Evolutionary conservation across 495 filamentous ascomycete species (phyloP), one percentile per base, ranked within the genome.

Genomic region (Neurospora sp.): DNA sequence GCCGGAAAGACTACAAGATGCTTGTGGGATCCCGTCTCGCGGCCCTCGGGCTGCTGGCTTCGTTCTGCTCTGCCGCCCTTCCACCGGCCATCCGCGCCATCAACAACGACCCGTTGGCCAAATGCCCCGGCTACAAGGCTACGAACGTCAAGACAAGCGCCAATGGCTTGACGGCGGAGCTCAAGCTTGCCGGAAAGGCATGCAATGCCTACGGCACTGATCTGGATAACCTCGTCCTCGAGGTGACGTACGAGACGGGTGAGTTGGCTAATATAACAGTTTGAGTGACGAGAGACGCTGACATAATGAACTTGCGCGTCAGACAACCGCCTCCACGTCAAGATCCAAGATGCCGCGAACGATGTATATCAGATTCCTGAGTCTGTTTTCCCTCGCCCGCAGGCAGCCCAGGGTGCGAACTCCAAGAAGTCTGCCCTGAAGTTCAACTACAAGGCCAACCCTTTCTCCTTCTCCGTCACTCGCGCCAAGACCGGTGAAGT

Each of bases 271-370:
- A 39, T n/a, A n/a, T n/a, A n/a, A n/a, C n/a, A n/a, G n/a, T n/a
- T n/a, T n/a, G n/a, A 27, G 27, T 27, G 27, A 2, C 27, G 1
- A 27, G 27, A 27, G 2, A 27, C 27, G 27, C 27, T 27, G 16
- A 72, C 42, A 62, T 11, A 1, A 35, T 1, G 14, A 18, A 35
- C 2, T 4, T 12, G 1, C 4, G 54, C 18, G 54, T 66, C 46
- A 94, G 92, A 92, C 46, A 85, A 86, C 37, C 91, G 93, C 20
- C 88, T 96, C 11, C 93, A 96, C 80, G 91, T 96, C 75, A 90
- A 92, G 78, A 94, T 97, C 72, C 88, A 91, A 73, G 93, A 96
- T 81, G 83, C 88, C 35, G 88, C 86, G n/a, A 88, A 93, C 71
- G 84, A 88, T 70, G 88, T 92, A 27, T 97, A 94, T 77, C 92